Conservation (phyloP, 192 early-diverging fungal species). For the Chytriomyces sp. region DNA sequence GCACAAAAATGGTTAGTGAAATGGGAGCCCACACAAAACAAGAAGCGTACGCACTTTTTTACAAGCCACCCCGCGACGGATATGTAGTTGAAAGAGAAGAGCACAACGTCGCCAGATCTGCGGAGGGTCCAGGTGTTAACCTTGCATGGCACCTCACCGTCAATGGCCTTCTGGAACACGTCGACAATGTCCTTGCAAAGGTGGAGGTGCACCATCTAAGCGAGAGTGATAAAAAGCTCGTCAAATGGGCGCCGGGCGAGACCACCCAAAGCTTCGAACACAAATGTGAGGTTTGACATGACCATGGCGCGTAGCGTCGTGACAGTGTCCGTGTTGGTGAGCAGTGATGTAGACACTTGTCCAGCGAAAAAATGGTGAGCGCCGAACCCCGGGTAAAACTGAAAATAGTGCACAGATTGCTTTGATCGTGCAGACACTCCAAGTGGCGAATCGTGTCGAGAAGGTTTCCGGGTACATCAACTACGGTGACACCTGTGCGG, state of each 20-base stretch:
- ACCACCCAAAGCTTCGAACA: slow-evolving; percentile 23
- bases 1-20: background rate
- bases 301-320: slow-evolving; percentile 6
- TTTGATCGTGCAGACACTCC: slow-evolving; percentile 34
- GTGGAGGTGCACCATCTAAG: background rate
- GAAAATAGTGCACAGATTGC: slow-evolving; percentile 6
- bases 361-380: background rate
- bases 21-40: no score
- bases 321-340: slow-evolving; percentile 20
- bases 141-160: slow-evolving; percentile 24
- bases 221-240: slow-evolving; percentile 29
- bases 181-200: slow-evolving; percentile 3
- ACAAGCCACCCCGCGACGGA: slow-evolving; percentile 27
- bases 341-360: slow-evolving; percentile 26
- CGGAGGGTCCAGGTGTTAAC: slow-evolving; percentile 27
- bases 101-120: slow-evolving; percentile 8
- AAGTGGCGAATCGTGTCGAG: slow-evolving; percentile 20
- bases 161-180: slow-evolving; percentile 32
- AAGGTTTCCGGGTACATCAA: slow-evolving; percentile 14
- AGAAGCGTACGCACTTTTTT: slow-evolving; percentile 9
- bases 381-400: background rate
- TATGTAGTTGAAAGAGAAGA: slow-evolving; percentile 30
- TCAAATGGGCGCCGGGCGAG: slow-evolving; percentile 27
- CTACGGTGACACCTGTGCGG: slow-evolving; percentile 20
- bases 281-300: background rate